phyloP scores from a whole-genome alignment of 2,329 filamentous ascomycete genomes.

The Hymenoscyphus infarciens region DNA sequence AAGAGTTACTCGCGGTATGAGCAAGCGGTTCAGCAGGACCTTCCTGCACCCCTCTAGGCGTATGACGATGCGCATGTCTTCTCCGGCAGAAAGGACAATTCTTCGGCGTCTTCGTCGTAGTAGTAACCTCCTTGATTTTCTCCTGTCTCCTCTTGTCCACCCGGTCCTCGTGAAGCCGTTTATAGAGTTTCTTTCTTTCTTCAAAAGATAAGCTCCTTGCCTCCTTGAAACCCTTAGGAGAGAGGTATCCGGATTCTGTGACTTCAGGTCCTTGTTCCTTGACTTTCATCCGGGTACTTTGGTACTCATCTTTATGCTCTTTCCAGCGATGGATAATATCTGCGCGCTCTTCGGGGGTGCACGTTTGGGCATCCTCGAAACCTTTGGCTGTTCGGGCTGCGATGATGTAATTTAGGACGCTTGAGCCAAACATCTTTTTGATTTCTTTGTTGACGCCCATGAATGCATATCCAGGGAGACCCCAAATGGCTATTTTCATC shows the following conservation, averaged over 20 bases:
- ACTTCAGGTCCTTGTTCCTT: slow-evolving; percentile 32
- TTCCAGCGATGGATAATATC: slow-evolving; percentile 60
- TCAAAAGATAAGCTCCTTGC: slow-evolving; percentile 48
- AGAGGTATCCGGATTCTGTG: slow-evolving; percentile 24
- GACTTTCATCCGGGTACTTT: slow-evolving; percentile 39
- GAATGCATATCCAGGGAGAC: slow-evolving; percentile 75
- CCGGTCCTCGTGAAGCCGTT: slow-evolving; percentile 47
- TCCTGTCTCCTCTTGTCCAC: slow-evolving; percentile 35
- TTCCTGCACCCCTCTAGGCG: slow-evolving; percentile 21
- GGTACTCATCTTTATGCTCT: slow-evolving; percentile 32
- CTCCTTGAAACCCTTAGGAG: slow-evolving; percentile 45
- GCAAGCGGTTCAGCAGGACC: slow-evolving; percentile 10
- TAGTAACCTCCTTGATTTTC: slow-evolving; percentile 27
- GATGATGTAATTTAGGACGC: slow-evolving; percentile 75
- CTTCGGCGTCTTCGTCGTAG: slow-evolving; percentile 16
- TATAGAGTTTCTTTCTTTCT: slow-evolving; percentile 50
- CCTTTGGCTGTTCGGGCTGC: slow-evolving; percentile 74
- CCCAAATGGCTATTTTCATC: slow-evolving; percentile 53
- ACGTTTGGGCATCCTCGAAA: slow-evolving; percentile 56
- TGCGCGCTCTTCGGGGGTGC: slow-evolving; percentile 55
- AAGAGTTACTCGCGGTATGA: background rate
- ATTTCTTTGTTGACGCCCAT: slow-evolving; percentile 79
- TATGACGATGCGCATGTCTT: slow-evolving; percentile 23
- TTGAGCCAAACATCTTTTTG: slow-evolving; percentile 65
- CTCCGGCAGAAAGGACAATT: slow-evolving; percentile 30